Conservation (phyloP, 495 filamentous ascomycete species). For the Pyronema omphalodes region DNA sequence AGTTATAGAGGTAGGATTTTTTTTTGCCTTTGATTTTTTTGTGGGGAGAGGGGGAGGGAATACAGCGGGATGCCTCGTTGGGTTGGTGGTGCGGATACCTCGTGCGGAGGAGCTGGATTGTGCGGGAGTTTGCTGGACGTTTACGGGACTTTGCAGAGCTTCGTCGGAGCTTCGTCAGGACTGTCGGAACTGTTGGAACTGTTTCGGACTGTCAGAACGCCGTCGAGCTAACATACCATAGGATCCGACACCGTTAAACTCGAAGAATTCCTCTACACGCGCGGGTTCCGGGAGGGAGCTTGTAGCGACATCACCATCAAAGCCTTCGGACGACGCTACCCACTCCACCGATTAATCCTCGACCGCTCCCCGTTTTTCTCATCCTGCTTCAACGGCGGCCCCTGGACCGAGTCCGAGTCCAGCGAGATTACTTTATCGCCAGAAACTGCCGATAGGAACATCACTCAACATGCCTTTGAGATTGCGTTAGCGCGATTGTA, state of each 20-base stretch:
- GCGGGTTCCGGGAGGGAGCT: conserved; percentile 37
- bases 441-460: conserved; percentile 38
- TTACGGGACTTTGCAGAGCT: not conserved
- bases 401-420: conserved; percentile 38
- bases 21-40: too few relatives aligned
- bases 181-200: conserved; percentile 8
- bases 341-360: conserved; percentile 37
- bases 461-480: conserved; percentile 39
- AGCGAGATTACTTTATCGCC: conserved; percentile 39
- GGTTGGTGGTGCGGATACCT: too few relatives aligned
- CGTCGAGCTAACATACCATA: too few relatives aligned
- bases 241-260: conserved; percentile 30
- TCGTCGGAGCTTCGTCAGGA: not conserved
- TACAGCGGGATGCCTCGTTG: too few relatives aligned
- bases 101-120: too few relatives aligned
- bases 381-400: conserved; percentile 34
- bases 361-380: conserved; percentile 43
- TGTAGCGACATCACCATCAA: conserved; percentile 38
- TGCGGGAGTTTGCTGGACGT: not conserved
- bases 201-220: not conserved
- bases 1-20: conserved; percentile 19
- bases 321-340: conserved; percentile 36
- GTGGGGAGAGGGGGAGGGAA: too few relatives aligned
- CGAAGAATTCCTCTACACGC: conserved; percentile 37
- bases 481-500: conserved; percentile 40